Evolutionary conservation across 139 green algal species (phyloP), one percentile per base, ranked within the genome.

Genomic region (Coelastrella sp.): DNA sequence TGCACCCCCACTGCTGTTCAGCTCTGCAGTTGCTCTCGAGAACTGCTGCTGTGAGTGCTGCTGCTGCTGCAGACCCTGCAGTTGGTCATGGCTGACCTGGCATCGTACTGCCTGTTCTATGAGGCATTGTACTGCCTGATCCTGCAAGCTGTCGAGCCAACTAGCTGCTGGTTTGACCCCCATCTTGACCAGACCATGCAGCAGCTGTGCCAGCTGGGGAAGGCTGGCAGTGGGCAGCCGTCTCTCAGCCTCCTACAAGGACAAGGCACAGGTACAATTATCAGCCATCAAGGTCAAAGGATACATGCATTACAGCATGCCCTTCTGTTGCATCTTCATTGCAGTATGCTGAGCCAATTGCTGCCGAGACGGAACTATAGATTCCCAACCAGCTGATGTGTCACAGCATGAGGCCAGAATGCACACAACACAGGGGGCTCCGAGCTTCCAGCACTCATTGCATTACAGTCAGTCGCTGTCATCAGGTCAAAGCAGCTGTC

Each of bases 181-280:
- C 60, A 89, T 65, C 27, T 81, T 87, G 49, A 82, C 82, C 59
- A 92, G 68, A 12, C 82, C 82, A 11, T 84, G 22, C 75, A 92
- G 35, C 75, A 92, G 63, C 75, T 82, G 60, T 0, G 89, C 73
- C 58, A 92, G 83, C 61, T 92, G 82, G 9, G 63, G 35, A 22
- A 78, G 61, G 17, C 78, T 27, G 6, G 87, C 58, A 7, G 35
- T 20, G 6, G 35, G 83, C 76, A 92, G 27, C 74, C 57, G 74
- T 22, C 35, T 24, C 63, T 87, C 59, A 61, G 83, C 73, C 9
- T 22, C 89, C 89, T 92, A 83, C 35, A 65, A 15, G 12, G 74
- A 17, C 57, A 68, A 70, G 63, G 63, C 63, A 70, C 12, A 70
- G 14, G 14, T 70, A 70, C 63, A 15, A 1, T 49, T 49, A 49